phyloP scores from a whole-genome alignment of 164 flowering plant species.

The Magnolia changhungtana region DNA sequence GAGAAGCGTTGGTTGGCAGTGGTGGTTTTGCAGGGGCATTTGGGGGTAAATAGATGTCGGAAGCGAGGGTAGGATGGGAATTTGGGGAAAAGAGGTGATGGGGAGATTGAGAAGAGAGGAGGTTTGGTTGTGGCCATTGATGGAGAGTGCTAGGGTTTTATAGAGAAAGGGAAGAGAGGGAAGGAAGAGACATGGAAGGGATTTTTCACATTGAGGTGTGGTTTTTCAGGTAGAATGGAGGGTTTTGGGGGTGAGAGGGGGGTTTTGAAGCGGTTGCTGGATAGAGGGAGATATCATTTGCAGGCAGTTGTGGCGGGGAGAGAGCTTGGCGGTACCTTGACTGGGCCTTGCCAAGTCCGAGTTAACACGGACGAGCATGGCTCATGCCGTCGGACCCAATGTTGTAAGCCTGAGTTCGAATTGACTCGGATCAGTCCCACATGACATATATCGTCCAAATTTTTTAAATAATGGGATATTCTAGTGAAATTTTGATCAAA shows the following conservation, averaged over 20 bases:
- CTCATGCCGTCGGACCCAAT: too few relatives aligned
- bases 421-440: too few relatives aligned
- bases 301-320: conserved; percentile 1
- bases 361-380: too few relatives aligned
- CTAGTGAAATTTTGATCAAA: too few relatives aligned
- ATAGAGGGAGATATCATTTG: neutral
- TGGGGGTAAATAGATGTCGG: conserved; percentile 18
- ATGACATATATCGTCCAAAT: too few relatives aligned
- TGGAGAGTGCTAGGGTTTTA: neutral
- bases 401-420: too few relatives aligned
- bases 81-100: conserved; percentile 9
- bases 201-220: neutral
- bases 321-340: neutral
- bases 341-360: too few relatives aligned
- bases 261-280: neutral
- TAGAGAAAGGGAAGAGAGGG: neutral
- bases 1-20: conserved; percentile 3
- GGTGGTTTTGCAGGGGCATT: conserved; percentile 11
- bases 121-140: conserved; percentile 17
- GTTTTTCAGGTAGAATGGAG: neutral
- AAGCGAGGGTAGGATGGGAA: conserved; percentile 19
- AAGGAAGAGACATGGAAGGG: neutral
- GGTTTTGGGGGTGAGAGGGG: neutral
- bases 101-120: conserved; percentile 10
- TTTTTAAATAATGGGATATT: too few relatives aligned